These are phyloP conservation scores for Oenanthe sinensis DNA, from an alignment of 129 eudicot genomes.

Conservation along the genomic window DNA sequence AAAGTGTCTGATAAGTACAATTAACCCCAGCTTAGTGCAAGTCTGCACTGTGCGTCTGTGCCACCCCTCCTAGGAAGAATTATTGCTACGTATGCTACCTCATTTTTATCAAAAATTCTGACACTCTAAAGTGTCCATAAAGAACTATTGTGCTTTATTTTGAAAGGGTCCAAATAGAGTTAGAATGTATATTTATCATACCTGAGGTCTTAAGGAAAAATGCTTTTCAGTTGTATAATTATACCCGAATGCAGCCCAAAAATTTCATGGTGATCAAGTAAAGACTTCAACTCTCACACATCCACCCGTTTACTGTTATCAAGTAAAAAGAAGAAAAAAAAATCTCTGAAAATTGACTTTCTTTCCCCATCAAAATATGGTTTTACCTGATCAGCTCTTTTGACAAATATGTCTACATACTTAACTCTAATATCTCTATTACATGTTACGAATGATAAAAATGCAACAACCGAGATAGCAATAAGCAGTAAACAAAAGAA, in stretches of 20 bases:
- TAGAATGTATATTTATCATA: neutral
- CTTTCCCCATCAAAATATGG: neutral
- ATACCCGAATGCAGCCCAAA: neutral
- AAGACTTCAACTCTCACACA: neutral
- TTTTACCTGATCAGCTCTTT: neutral
- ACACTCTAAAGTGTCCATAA: neutral
- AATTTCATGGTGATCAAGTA: neutral
- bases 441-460: neutral
- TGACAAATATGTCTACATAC: neutral
- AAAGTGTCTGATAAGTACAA: neutral
- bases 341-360: neutral
- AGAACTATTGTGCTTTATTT: neutral
- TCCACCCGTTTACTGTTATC: neutral
- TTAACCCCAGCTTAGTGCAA: neutral
- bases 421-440: neutral
- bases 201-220: neutral
- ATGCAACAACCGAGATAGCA: neutral
- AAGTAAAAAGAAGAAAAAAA: neutral
- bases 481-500: neutral
- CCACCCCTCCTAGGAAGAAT: neutral
- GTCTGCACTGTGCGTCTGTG: neutral
- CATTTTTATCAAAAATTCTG: neutral
- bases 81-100: neutral
- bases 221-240: neutral
- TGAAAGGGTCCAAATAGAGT: neutral